Evolutionary conservation across 2,329 filamentous ascomycete species (phyloP).

Genomic region (Calonectria multiphialidica): DNA sequence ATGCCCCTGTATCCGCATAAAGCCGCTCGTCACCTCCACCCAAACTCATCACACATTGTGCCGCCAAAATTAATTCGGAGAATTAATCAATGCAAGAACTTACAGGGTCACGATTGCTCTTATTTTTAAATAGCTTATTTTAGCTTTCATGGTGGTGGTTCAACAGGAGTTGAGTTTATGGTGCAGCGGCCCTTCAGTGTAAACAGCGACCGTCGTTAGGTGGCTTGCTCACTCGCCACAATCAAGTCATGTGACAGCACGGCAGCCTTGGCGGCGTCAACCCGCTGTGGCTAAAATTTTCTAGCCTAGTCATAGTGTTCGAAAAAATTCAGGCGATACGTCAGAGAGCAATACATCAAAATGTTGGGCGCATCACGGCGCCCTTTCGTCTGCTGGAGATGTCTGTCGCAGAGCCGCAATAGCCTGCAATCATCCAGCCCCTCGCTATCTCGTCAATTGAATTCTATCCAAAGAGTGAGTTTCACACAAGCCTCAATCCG

Average conservation of each 20-base stretch:
- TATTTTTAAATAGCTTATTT: not conserved
- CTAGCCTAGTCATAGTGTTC: constrained; percentile 5
- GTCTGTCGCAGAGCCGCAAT: constrained; percentile 38
- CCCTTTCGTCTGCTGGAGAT: constrained; percentile 51
- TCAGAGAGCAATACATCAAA: constrained; percentile 8
- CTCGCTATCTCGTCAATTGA: constrained; percentile 16
- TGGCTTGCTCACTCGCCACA: constrained; percentile 22
- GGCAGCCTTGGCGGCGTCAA: constrained; percentile 26
- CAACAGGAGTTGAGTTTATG: not conserved
- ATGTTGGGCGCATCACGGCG: constrained; percentile 48
- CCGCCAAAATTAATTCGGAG: no score
- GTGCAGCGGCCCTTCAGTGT: not conserved
- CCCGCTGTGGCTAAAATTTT: constrained; percentile 42
- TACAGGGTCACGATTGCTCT: not conserved
- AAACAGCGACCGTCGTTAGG: not conserved
- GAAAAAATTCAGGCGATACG: not conserved
- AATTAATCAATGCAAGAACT: not conserved
- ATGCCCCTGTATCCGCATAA: not conserved
- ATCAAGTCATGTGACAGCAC: constrained; percentile 41
- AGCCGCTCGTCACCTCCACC: not conserved
- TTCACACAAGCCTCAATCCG: not conserved
- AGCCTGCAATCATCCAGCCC: constrained; percentile 11
- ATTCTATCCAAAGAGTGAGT: constrained; percentile 29
- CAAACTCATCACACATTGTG: not conserved
- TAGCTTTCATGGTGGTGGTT: not conserved